These are phyloP conservation scores for Magnolia changhungtana DNA, from an alignment of 164 flowering plant species.

Conservation along the genomic window DNA sequence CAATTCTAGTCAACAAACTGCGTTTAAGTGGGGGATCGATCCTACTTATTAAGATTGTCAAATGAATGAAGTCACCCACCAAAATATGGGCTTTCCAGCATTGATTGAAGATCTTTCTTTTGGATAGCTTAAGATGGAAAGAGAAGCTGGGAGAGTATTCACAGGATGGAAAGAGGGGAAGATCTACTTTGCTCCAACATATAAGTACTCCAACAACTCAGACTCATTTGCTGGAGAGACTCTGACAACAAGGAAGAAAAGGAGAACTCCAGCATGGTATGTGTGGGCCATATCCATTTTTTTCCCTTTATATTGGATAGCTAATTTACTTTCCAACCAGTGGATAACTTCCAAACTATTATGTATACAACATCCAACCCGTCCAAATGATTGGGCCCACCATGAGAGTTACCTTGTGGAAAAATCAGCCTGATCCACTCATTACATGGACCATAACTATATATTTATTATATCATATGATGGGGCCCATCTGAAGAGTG, in stretches of 20 bases:
- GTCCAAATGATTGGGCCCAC: too few relatives aligned
- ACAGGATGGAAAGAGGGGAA: slow-evolving; percentile 80
- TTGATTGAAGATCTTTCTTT: background rate
- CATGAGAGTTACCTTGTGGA: too few relatives aligned
- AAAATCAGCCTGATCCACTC: too few relatives aligned
- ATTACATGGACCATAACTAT: too few relatives aligned
- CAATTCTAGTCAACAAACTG: too few relatives aligned
- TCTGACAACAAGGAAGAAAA: slow-evolving; percentile 46
- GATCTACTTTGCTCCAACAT: slow-evolving; percentile 81
- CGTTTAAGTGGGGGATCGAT: too few relatives aligned
- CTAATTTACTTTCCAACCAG: too few relatives aligned
- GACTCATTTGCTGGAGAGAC: slow-evolving; percentile 69
- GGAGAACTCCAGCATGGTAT: slow-evolving; percentile 93
- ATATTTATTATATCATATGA: too few relatives aligned
- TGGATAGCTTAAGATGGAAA: slow-evolving; percentile 66
- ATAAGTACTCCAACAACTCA: slow-evolving; percentile 70
- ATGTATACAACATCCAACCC: too few relatives aligned
- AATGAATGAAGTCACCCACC: background rate
- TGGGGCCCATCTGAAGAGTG: too few relatives aligned
- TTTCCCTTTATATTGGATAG: background rate
- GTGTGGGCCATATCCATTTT: slow-evolving; percentile 5
- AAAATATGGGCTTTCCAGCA: background rate
- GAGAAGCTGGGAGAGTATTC: slow-evolving; percentile 80
- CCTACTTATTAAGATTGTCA: too few relatives aligned
- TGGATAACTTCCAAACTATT: too few relatives aligned